phyloP scores from a whole-genome alignment of 352 stramenopile species.

The Phytophthora capsici region DNA sequence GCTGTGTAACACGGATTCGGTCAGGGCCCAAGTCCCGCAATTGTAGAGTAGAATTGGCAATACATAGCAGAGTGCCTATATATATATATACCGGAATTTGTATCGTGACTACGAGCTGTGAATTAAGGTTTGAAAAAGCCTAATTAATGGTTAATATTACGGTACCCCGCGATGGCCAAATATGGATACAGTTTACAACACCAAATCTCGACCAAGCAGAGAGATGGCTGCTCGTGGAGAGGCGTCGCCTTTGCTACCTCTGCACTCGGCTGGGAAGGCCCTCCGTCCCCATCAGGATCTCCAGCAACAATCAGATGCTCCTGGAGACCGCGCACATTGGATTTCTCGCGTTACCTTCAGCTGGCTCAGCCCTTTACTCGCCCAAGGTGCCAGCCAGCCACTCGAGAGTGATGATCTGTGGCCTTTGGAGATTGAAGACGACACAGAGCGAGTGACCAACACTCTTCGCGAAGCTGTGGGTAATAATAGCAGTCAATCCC shows the following conservation, averaged over 20 bases:
- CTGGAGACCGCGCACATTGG: conserved; percentile 13
- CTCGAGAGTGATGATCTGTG: conserved; percentile 51
- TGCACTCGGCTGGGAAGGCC: conserved; percentile 19
- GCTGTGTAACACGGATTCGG: too few relatives aligned
- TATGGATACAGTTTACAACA: background rate
- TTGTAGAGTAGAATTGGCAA: too few relatives aligned
- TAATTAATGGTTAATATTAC: too few relatives aligned
- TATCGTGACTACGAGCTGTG: too few relatives aligned
- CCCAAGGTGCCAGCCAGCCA: conserved; percentile 42
- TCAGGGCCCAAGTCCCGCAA: too few relatives aligned
- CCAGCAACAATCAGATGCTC: background rate
- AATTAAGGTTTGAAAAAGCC: too few relatives aligned
- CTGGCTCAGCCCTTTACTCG: conserved; percentile 52
- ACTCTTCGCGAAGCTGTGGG: conserved; percentile 34
- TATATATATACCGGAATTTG: too few relatives aligned
- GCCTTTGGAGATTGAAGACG: conserved; percentile 42
- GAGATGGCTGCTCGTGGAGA: conserved; percentile 11
- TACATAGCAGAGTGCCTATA: too few relatives aligned
- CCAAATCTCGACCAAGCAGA: background rate
- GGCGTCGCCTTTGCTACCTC: conserved; percentile 28
- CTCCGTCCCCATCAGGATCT: background rate
- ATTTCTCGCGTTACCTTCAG: conserved; percentile 40
- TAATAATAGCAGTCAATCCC: conserved; percentile 23
- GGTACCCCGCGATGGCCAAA: too few relatives aligned
- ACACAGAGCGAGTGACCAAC: conserved; percentile 37